Evolutionary conservation across 2,329 filamentous ascomycete species (phyloP).

Genomic region (Fusarium metavorans): DNA sequence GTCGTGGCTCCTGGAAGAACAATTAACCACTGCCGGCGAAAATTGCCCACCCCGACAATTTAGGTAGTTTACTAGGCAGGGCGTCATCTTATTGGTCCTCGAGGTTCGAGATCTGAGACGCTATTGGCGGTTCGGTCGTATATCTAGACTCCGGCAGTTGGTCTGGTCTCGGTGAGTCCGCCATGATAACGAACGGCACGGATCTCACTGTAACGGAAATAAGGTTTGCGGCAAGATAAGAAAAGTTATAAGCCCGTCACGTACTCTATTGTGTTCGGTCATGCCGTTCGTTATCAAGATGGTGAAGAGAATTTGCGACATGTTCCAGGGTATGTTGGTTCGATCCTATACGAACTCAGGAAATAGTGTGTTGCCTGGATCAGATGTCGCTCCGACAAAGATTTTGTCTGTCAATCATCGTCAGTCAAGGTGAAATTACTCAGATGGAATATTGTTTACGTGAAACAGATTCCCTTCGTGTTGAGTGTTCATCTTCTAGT

Average conservation of each 20-base stretch:
- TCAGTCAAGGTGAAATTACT: not conserved
- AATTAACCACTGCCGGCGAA: not conserved
- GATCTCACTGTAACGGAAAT: not conserved
- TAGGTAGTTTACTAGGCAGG: not conserved
- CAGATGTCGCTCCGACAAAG: not conserved
- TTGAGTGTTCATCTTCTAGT: not conserved
- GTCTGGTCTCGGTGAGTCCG: not conserved
- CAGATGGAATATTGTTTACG: not conserved
- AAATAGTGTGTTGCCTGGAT: not conserved
- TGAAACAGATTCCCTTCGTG: not conserved
- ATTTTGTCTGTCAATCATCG: not conserved
- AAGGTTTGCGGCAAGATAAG: not conserved
- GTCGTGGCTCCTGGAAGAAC: not conserved
- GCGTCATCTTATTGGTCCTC: not conserved
- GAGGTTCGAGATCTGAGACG: not conserved
- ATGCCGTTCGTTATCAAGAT: not conserved
- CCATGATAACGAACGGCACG: not conserved
- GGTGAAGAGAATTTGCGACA: not conserved
- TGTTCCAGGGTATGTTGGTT: not conserved
- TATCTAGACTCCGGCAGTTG: not conserved
- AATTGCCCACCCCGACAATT: not conserved
- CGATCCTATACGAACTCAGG: no score
- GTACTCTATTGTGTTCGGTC: not conserved
- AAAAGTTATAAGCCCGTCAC: not conserved
- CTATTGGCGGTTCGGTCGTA: not conserved